Base-by-base conservation (phyloP, 1,284 basidiomycete species). In the Dichomitus squalens region DNA sequence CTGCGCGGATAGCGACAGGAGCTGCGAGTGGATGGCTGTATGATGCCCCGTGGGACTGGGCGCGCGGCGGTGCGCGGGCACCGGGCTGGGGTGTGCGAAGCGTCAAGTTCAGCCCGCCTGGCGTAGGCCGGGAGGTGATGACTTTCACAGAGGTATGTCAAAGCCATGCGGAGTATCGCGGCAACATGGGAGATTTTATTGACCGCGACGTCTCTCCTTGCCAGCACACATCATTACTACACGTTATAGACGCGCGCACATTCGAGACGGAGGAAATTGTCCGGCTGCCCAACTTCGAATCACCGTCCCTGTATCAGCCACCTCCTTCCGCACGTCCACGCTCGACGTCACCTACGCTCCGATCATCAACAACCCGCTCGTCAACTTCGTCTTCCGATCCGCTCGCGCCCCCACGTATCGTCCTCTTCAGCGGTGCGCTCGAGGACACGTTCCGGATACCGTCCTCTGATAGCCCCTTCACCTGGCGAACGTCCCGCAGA, bases 51-150 rank as follows among this genome's bases (percentile, higher is more conserved):
- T 84, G 79, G 78, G 86, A 88, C 54, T 88, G 86, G 87, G 78
- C 81, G 9, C 75, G 81, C 57, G 77, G 79, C 0, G 75, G 58
- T 25, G 55, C 72, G 20, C 78, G 76, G 54, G 87, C 87, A 0
- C 88, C 89, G 0, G 87, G 87, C 0, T 92, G 90, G 83, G 89
- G 90, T 55, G 87, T 88, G 20, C 75, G 92, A 52, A 88, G 79
- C 57, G 81, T 94, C 65, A 92, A 92, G 70, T 94, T 94, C 72
- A 86, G 86, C 54, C 75, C 82, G 40, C 77, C 60, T 31, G 80
- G 51, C 69, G 78, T 57, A 58, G 80, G 79, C 14, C 79, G 82
- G 33, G 90, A 93, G 69, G 72, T 92, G 4, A 82, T 94, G 80
- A 84, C 83, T 0, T 94, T 93, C 72, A 90, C 92, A n/a, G 92